Percentiles rank a stretch among this genome's conserved stretches.
phyloP scores from a whole-genome alignment of 73 alveolate species.

The Stentor roeselii region DNA sequence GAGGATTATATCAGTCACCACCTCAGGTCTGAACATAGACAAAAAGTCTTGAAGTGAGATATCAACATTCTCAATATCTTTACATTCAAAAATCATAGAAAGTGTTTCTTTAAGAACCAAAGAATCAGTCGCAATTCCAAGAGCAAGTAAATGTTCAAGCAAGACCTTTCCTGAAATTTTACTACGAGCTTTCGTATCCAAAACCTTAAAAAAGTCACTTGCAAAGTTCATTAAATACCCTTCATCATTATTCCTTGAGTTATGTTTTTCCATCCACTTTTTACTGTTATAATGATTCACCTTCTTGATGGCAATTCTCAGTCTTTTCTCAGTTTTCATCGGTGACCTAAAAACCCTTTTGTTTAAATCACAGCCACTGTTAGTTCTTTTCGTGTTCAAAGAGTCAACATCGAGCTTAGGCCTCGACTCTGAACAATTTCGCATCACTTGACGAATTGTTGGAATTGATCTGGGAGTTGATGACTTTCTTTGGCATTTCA shows the following conservation, averaged over 20 bases:
- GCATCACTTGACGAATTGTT: too few relatives aligned
- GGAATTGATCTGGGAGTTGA: too few relatives aligned
- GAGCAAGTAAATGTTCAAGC: background rate
- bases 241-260: constrained; percentile 3
- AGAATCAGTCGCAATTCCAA: constrained; percentile 24
- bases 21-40: background rate
- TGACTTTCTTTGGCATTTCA: too few relatives aligned
- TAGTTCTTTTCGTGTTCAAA: too few relatives aligned
- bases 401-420: too few relatives aligned
- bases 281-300: too few relatives aligned
- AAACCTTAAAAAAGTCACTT: background rate
- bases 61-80: background rate
- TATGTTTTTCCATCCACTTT: background rate
- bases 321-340: too few relatives aligned
- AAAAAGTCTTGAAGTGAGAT: background rate
- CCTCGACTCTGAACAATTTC: too few relatives aligned
- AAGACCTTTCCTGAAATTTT: background rate
- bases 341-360: too few relatives aligned
- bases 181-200: background rate
- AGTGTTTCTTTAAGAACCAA: constrained; percentile 6
- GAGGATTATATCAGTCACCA: background rate
- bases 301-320: too few relatives aligned
- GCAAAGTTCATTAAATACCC: background rate
- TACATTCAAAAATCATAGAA: background rate
- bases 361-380: too few relatives aligned